phyloP scores from a whole-genome alignment of 2,329 filamentous ascomycete genomes.

The Xylariaceae sp. region DNA sequence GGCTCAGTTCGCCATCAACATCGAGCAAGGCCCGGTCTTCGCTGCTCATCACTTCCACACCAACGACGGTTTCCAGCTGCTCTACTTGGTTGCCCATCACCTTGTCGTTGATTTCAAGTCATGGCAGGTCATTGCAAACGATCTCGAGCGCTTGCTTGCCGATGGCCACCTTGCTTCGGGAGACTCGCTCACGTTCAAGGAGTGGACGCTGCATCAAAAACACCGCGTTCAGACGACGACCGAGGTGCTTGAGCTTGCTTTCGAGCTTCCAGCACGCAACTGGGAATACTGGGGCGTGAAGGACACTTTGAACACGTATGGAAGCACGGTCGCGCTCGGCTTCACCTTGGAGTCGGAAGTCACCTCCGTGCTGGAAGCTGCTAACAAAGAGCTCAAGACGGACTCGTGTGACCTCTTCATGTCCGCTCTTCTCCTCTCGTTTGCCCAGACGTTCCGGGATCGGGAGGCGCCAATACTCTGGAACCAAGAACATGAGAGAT shows the following conservation, averaged over 20 bases:
- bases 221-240: conserved; percentile 31
- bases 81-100: conserved; percentile 48
- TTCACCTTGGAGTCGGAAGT: conserved; percentile 41
- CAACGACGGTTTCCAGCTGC: conserved; percentile 39
- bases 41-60: conserved; percentile 44
- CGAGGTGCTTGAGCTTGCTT: conserved; percentile 31
- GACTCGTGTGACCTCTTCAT: conserved; percentile 50
- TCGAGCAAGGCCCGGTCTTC: conserved; percentile 47
- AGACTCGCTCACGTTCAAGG: conserved; percentile 42
- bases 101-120: conserved; percentile 47
- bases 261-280: conserved; percentile 35
- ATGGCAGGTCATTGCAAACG: conserved; percentile 45
- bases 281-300: conserved; percentile 45
- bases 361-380: conserved; percentile 38
- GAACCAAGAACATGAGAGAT: conserved; percentile 48
- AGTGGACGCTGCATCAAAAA: conserved; percentile 45
- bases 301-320: conserved; percentile 40
- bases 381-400: conserved; percentile 44
- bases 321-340: conserved; percentile 35
- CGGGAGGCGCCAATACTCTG: conserved; percentile 46
- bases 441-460: conserved; percentile 50
- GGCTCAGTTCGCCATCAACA: conserved; percentile 41
- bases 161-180: conserved; percentile 40
- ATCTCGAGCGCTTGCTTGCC: conserved; percentile 44
- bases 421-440: conserved; percentile 49